Evolutionary conservation across 2,329 filamentous ascomycete genomes (phyloP), one percentile per base, ranked within the genome.

Genomic region (Dothideomycetidae sp.): DNA sequence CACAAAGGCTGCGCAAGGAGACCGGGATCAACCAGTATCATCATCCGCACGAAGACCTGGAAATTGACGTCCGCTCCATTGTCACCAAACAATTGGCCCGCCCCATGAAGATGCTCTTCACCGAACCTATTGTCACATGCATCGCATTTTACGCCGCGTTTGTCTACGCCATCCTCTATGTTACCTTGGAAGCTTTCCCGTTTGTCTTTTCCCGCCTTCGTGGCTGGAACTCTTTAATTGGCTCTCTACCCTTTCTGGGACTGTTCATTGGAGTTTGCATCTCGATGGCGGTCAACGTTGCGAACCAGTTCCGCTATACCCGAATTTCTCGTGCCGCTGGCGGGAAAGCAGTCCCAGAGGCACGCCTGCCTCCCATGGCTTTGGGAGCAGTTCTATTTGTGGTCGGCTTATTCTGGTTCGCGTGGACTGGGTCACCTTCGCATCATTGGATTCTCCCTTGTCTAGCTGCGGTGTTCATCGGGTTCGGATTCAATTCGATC

Each of bases 151-250:
- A 64, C 37, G 59, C 59, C 4, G 57, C 61, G 1, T 66, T 66
- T 42, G 57, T 64, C 15, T 69, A 66, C 40, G 56, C 55, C 3
- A 48, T 68, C 3, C 52, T 68, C 12, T 68, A 66, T 45, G 53
- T 67, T 31, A 60, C 57, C 0, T 54, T 69, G 0, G 60, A 65
- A 36, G 55, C 64, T 1, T 67, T 66, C 33, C 64, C 64, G 0
- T 63, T 68, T 35, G 61, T 63, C 10, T 69, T 63, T 37, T 37
- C 50, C 18, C 53, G 64, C 39, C 36, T 57, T n/a, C 58, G 65
- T 9, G 56, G 56, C 10, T 68, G 60, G 55, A 50, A 48, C 7
- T 45, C 52, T 0, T 58, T 65, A 2, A 49, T 64, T 2, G 60
- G 59, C 2, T 61, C 60, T 1, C 45, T 68, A 1, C 64, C 66